Base-by-base conservation (phyloP, 192 early-diverging fungal genomes). In the Entomortierella chlamydospora region DNA sequence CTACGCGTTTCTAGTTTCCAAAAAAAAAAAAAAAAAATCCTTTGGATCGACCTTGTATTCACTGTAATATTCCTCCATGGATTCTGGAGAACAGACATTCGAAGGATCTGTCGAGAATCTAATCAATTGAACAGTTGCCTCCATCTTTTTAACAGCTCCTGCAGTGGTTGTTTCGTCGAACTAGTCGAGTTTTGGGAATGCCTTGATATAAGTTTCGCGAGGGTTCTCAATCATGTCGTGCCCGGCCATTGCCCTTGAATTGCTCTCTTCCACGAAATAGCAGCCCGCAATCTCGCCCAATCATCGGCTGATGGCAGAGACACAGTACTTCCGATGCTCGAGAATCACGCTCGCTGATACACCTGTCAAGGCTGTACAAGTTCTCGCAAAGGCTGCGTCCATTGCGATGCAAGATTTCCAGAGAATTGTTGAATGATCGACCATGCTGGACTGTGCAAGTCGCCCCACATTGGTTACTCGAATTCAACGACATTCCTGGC, bases 31-130 rank as follows among this genome's bases (percentile, higher is more conserved):
- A n/a, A n/a, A n/a, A n/a, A 84, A 93, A 1, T 72, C 66, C 0
- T 58, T 57, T 0, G 60, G 51, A 20, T 84, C 58, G 13, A 92
- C 81, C 4, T 51, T 61, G 28, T 90, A 57, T 17, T 80, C 74
- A 25, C 66, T 39, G 66, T 90, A 85, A 60, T 91, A 93, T 1
- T 68, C 57, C 7, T 72, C 68, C 11, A 93, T 64, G 3, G 76
- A 82, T 18, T 61, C 18, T 23, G 83, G 81, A 13, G 72, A 73
- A 31, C 66, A 50, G 4, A 87, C 50, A 66, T 94, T 85, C 31
- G 84, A 83, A 0, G 90, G 73, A 55, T 84, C 81, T 9, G 84
- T 84, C 1, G 87, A 90, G 58, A 88, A 93, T 11, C 88, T 92
- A 20, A 91, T 84, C 61, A 90, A 78, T 37, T 84, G 71, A 25